Conservation (phyloP, 495 filamentous ascomycete genomes). For the Neurospora terricola region DNA sequence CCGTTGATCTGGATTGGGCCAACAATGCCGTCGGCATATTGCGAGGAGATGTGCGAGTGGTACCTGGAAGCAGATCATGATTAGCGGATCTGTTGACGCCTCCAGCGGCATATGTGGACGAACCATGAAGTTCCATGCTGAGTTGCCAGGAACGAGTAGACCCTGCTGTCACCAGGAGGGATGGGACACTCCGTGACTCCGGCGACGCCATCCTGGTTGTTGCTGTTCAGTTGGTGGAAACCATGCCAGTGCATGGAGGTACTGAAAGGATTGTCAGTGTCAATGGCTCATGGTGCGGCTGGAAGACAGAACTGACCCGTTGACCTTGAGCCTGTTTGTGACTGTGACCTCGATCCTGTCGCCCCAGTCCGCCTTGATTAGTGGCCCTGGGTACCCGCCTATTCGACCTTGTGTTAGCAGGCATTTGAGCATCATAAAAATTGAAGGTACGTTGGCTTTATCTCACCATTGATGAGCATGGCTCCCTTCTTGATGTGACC, state of each 20-base stretch:
- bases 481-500: constrained; percentile 17
- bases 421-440: background rate
- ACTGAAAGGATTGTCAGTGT: background rate
- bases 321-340: constrained; percentile 13
- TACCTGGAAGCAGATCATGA: constrained; percentile 24
- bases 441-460: constrained; percentile 2
- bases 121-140: constrained; percentile 47
- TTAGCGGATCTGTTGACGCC: background rate
- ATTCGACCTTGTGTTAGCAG: background rate
- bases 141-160: constrained; percentile 40
- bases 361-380: constrained; percentile 24
- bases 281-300: background rate
- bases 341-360: constrained; percentile 16
- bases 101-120: background rate
- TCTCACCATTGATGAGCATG: constrained; percentile 24
- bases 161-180: constrained; percentile 26
- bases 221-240: constrained; percentile 21
- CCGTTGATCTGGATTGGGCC: constrained; percentile 44
- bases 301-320: constrained; percentile 3
- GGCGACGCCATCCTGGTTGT: constrained; percentile 29
- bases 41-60: constrained; percentile 36
- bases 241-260: constrained; percentile 22
- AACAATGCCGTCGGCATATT: constrained; percentile 32
- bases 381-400: constrained; percentile 10
- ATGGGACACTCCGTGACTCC: constrained; percentile 35